A percentile compares a stretch with the other conserved stretches of the same genome.
phyloP scores from a whole-genome alignment of 2,329 filamentous ascomycete species.

The Aureobasidium sp. region DNA sequence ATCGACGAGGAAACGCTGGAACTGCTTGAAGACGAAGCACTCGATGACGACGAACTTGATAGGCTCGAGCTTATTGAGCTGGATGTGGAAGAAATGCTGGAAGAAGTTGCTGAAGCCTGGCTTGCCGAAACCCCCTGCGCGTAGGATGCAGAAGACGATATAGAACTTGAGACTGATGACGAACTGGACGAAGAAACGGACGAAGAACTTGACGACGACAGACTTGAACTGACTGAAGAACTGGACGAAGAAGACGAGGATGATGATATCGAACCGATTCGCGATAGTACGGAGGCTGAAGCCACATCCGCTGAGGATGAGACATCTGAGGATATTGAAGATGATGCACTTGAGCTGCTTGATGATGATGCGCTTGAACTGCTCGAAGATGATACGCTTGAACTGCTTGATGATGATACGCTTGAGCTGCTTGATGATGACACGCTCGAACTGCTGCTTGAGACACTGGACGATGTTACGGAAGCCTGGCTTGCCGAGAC shows the following conservation, averaged over 20 bases:
- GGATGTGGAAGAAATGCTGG: not conserved
- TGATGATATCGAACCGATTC: too few relatives aligned
- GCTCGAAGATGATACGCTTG: not conserved
- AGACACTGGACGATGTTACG: too few relatives aligned
- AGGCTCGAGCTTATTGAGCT: too few relatives aligned
- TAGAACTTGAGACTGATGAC: too few relatives aligned
- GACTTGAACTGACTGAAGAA: too few relatives aligned
- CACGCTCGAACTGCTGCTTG: too few relatives aligned
- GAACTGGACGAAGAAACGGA: too few relatives aligned
- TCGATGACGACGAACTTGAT: not conserved
- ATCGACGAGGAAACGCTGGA: not conserved
- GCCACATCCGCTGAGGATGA: not conserved
- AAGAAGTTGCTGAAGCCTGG: not conserved
- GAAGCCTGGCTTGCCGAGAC: too few relatives aligned
- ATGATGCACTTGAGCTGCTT: not conserved
- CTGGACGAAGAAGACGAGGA: too few relatives aligned
- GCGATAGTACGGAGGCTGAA: not conserved
- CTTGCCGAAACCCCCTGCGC: too few relatives aligned
- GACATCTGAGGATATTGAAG: not conserved
- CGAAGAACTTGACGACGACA: too few relatives aligned
- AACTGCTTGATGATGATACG: not conserved
- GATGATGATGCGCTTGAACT: not conserved
- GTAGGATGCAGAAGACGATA: too few relatives aligned
- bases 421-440: not conserved
- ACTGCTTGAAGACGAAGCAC: not conserved